Percentiles rank a stretch among this genome's conserved stretches.
These are phyloP conservation scores for Carpinus fangiana DNA, from an alignment of 306 rosid species.

Conservation along the genomic window DNA sequence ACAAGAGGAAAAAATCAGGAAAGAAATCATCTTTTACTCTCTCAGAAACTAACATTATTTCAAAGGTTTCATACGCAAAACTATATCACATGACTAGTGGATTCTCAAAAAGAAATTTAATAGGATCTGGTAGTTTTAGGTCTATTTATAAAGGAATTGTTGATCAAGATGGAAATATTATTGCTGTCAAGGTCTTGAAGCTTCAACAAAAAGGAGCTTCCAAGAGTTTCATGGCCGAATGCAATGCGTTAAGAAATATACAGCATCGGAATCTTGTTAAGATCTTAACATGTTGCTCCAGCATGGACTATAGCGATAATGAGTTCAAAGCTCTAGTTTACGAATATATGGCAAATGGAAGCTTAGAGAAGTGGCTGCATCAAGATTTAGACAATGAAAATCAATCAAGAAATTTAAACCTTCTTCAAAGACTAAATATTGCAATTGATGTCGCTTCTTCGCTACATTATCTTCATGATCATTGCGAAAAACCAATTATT, in stretches of 20 bases:
- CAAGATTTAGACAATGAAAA: not conserved
- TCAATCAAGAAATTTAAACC: not conserved
- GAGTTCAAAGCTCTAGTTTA: no score
- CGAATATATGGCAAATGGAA: conserved; percentile 31
- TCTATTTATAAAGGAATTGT: conserved; percentile 29
- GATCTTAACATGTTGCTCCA: no score
- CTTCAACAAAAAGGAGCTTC: conserved; percentile 30
- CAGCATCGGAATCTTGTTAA: no score
- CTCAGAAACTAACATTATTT: not conserved
- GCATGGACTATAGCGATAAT: no score
- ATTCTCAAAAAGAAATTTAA: conserved; percentile 10
- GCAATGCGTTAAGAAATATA: no score
- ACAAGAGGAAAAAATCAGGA: conserved; percentile 2
- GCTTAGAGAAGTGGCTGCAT: conserved; percentile 38
- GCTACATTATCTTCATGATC: conserved; percentile 22
- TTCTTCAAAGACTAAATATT: conserved; percentile 29
- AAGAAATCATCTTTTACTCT: not conserved
- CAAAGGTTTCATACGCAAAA: conserved; percentile 27
- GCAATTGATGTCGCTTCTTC: conserved; percentile 19
- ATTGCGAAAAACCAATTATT: conserved; percentile 4
- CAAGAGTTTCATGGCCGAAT: conserved; percentile 22
- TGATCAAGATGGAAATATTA: conserved; percentile 9
- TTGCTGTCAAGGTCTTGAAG: conserved; percentile 35
- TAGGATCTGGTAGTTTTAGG: not conserved
- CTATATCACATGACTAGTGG: conserved; percentile 25